phyloP scores from a whole-genome alignment of 805 yeast species.

The Barnettozyma pratensis region DNA sequence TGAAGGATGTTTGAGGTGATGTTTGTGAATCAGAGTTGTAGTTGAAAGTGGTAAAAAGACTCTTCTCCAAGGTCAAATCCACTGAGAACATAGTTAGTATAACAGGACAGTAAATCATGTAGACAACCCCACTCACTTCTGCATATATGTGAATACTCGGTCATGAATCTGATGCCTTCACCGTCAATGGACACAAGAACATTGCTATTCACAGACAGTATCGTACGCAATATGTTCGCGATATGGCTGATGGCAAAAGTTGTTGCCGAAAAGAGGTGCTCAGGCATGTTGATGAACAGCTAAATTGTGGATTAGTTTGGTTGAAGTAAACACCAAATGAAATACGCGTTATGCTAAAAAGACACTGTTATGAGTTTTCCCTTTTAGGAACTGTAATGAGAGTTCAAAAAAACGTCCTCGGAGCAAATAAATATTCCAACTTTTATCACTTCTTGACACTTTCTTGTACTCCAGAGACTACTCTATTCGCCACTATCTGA shows the following conservation, averaged over 20 bases:
- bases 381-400: slow-evolving; percentile 3
- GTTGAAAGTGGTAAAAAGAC: slow-evolving; percentile 30
- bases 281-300: background rate
- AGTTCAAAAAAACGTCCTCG: background rate
- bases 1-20: slow-evolving; percentile 26
- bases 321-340: no score
- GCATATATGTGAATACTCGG: slow-evolving; percentile 40
- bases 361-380: slow-evolving; percentile 2
- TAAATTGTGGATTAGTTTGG: no score
- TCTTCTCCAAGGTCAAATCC: slow-evolving; percentile 32
- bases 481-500: no score
- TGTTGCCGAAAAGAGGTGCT: slow-evolving; percentile 35
- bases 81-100: slow-evolving; percentile 10
- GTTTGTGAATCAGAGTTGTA: slow-evolving; percentile 11
- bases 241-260: slow-evolving; percentile 43
- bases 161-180: slow-evolving; percentile 48
- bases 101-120: no score
- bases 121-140: slow-evolving; percentile 5
- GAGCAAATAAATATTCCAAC: background rate
- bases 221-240: slow-evolving; percentile 38
- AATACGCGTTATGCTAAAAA: no score
- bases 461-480: no score
- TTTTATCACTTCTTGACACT: background rate
- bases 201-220: slow-evolving; percentile 35
- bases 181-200: slow-evolving; percentile 39